phyloP scores from a whole-genome alignment of 2,329 filamentous ascomycete genomes.

The Colletotrichum kahawae region DNA sequence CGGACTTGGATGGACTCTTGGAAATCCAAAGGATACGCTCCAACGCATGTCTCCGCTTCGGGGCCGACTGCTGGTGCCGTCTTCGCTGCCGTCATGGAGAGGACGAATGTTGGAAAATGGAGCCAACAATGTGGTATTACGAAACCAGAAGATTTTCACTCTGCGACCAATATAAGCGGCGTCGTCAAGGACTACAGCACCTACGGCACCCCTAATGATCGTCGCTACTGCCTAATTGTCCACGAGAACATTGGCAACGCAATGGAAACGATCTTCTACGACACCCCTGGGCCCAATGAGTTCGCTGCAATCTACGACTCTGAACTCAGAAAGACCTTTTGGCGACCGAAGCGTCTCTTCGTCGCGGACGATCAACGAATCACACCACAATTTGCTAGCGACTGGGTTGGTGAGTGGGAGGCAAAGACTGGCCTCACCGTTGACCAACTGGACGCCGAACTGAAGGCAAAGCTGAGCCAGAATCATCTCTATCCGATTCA shows the following conservation, averaged over 20 bases:
- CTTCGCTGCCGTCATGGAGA: slow-evolving; percentile 24
- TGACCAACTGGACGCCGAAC: not conserved
- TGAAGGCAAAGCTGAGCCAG: not conserved
- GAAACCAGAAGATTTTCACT: not conserved
- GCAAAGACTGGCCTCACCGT: slow-evolving; percentile 2
- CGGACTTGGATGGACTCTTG: slow-evolving; percentile 10
- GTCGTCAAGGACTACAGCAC: slow-evolving; percentile 7
- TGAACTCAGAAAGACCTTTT: slow-evolving; percentile 20
- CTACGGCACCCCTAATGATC: slow-evolving; percentile 9
- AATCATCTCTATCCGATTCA: slow-evolving; percentile 15
- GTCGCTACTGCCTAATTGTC: slow-evolving; percentile 13
- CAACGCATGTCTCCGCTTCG: slow-evolving; percentile 15
- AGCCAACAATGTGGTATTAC: slow-evolving; percentile 7
- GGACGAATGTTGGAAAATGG: slow-evolving; percentile 8
- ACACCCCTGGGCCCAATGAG: not conserved
- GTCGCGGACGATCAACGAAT: slow-evolving; percentile 13
- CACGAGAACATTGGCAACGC: slow-evolving; percentile 18
- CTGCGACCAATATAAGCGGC: not conserved
- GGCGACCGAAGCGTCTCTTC: slow-evolving; percentile 17
- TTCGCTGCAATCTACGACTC: not conserved
- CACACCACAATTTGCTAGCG: slow-evolving; percentile 15
- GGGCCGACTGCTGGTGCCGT: slow-evolving; percentile 5
- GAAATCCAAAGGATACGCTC: slow-evolving; percentile 13
- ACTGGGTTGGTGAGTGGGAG: slow-evolving; percentile 17
- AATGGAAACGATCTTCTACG: slow-evolving; percentile 8